Base-by-base conservation (phyloP, 257 asterid genomes). In the Solanum pinnatisectum region DNA sequence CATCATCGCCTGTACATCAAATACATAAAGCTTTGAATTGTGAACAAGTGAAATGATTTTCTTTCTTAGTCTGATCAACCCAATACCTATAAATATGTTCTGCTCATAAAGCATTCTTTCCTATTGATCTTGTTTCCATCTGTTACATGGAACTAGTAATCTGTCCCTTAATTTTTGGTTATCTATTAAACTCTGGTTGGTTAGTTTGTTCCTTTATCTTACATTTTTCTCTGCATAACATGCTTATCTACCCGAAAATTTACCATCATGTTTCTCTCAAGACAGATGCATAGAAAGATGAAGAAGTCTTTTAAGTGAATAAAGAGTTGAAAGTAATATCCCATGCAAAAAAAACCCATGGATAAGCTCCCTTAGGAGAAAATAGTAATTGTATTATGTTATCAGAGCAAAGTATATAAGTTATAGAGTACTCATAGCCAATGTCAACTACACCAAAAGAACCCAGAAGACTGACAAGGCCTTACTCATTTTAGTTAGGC, bases 1-100 rank as follows among this genome's bases (percentile, higher is more conserved):
- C 98, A 94, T 94, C 99, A 96, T 93, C 4, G 89, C 95, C 99
- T 94, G 92, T 60, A 77, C 33, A 65, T 37, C 59, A 74, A 56
- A 63, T 59, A 15, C 4, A 46, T 49, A 56, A 49, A 10, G 46
- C n/a, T 82, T 82, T 23, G 35, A 82, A 12, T 82, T 49, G 44
- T 82, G 27, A 82, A 49, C 70, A 82, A 46, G 85, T 16, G 70
- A 81, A 46, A 16, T 9, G 49, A 20, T 22, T 72, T 74, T 36
- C 82, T 10, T 36, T 20, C 67, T 79, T 44, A 13, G 22, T 77
- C 36, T 52, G 37, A 44, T 79, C 22, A 49, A 10, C 49, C 67
- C 60, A 25, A 44, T 79, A 78, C 84, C 65, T 79, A 44, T 4
- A 44, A 79, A 79, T 27, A 44, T 22, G 82, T 22, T 36, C 32